Base-by-base conservation (phyloP, 306 rosid species). In the Inga oerstediana region DNA sequence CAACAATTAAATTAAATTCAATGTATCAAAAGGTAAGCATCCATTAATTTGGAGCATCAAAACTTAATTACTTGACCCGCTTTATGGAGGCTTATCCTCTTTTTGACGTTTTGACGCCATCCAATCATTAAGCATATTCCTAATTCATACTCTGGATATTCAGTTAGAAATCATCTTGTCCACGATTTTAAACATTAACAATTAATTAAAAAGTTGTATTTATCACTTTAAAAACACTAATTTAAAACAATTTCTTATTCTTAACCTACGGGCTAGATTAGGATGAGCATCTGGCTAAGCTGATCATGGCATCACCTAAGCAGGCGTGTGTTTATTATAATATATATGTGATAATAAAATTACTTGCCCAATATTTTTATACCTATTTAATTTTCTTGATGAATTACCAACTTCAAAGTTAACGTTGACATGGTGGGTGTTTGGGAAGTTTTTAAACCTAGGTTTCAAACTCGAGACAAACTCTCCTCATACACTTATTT, bases 111-210 rank as follows among this genome's bases (percentile, higher is more conserved):
- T 37, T 39, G 74, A 69, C 7, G 5, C 30, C 67, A 22, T n/a
- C 66, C 66, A 22, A 49, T 22, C 4, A 41, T 20, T 30, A 61
- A 48, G 88, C 77, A 69, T 79, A 82, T 82, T 79, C 84, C 72
- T 56, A 22, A 7, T 14, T 52, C 41, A 27, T 67, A 20, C 5
- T n/a, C 17, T 2, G 81, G 59, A 82, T 82, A 74, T 78, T 66
- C 71, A 78, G 67, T 54, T 62, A 27, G 15, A 27, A 62, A 62
- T 62, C 16, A 27, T 24, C 39, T 62, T 12, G 19, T 13, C 14
- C 35, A 4, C 8, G 37, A 24, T 62, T 34, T 32, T 14, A 14
- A 56, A 56, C 10, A 56, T 8, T 20, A 56, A 56, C 27, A 56
- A 56, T 20, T 56, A 49, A 49, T 14, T 16, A 13, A 14, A 14